Base-by-base conservation (phyloP, 2,329 filamentous ascomycete genomes). In the Xylaria sp. region DNA sequence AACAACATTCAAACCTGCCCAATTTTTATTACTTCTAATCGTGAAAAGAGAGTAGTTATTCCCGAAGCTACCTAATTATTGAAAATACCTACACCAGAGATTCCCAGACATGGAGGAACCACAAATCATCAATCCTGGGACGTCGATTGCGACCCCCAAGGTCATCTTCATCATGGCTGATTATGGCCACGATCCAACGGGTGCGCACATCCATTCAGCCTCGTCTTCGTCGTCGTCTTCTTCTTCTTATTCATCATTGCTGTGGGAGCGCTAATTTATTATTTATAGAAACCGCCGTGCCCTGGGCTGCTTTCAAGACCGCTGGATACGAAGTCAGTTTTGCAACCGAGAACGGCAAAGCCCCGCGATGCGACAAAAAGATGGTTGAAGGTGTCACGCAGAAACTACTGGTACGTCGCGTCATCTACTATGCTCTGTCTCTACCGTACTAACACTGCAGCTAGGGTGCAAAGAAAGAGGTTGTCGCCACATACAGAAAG, bases 171-270 rank as follows among this genome's bases (percentile, higher is more conserved):
- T 85, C 60, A 86, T 86, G 83, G 80, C 84, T 47, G 84, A 87
- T 71, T 86, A 86, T 67, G 84, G 84, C 49, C 83, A 86, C 70
- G 85, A 87, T 69, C 85, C 85, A 1, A 86, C 84, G 50, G 84
- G 85, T 86, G 69, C 44, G 69, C 57, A 22, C 25, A 27, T 22
- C 20, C 33, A 25, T 36, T 25, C 22, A 17, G 3, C 25, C 27
- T 29, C 2, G 9, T 27, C 49, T 51, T 3, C 10, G 15, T 31
- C 25, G 9, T 31, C 39, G n/a, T n/a, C n/a, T n/a, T n/a, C n/a
- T n/a, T n/a, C n/a, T n/a, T n/a, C n/a, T n/a, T n/a, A n/a, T n/a
- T n/a, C n/a, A 10, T 36, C 11, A 6, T 44, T 15, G 20, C 17
- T 29, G 11, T 2, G 22, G 27, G 38, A 54, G 25, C 3, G n/a